phyloP scores from a whole-genome alignment of 306 rosid species.

The Prunus padus region DNA sequence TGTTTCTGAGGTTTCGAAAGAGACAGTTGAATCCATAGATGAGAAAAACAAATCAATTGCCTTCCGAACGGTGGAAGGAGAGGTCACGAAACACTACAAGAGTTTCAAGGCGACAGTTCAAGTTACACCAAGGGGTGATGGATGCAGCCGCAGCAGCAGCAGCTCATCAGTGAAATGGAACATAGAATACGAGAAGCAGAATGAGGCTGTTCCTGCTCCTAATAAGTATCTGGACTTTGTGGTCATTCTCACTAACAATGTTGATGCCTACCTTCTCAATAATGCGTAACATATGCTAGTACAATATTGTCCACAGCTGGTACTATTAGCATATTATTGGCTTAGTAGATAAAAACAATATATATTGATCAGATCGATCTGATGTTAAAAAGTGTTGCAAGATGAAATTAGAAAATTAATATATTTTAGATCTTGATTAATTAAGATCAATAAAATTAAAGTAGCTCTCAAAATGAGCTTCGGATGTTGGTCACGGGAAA shows the following conservation, averaged over 20 bases:
- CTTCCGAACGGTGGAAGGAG: slow-evolving; percentile 9
- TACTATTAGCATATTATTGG: no score
- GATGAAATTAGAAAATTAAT: no score
- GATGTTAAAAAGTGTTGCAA: no score
- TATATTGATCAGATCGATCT: no score
- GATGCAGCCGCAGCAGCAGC: slow-evolving; percentile 3
- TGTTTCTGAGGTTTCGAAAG: background rate
- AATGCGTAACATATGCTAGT: background rate
- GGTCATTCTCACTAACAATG: background rate
- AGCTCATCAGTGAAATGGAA: slow-evolving; percentile 24
- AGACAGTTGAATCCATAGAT: slow-evolving; percentile 17
- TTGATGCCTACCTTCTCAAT: slow-evolving; percentile 22
- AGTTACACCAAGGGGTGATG: slow-evolving; percentile 9
- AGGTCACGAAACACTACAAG: slow-evolving; percentile 8
- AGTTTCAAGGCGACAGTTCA: background rate
- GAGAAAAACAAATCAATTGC: slow-evolving; percentile 17
- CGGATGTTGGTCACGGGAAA: background rate
- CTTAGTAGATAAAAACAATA: no score
- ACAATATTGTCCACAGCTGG: no score
- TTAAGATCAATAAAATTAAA: no score
- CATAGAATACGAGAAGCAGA: slow-evolving; percentile 25
- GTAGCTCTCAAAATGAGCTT: background rate
- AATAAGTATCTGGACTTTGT: slow-evolving; percentile 14
- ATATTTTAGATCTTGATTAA: no score
- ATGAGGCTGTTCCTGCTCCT: slow-evolving; percentile 14